Evolutionary conservation across 192 early-diverging fungal genomes (phyloP), one percentile per base, ranked within the genome.

Genomic region (Entomortierella lignicola): DNA sequence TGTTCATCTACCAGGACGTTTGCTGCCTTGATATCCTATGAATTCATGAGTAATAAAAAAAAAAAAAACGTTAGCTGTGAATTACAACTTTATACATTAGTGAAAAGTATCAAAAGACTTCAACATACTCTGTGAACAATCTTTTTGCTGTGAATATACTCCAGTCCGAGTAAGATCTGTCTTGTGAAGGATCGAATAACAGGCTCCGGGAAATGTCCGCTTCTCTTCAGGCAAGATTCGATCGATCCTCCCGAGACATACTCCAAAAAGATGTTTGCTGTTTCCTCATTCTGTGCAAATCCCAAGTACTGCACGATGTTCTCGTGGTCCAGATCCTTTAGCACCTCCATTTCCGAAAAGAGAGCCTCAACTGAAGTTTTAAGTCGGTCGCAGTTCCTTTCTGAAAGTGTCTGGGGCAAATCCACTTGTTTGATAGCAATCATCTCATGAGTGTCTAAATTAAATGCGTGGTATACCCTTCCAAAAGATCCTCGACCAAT

Each of bases 221-320:
- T 87, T 63, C 90, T 87, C 69, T 89, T 88, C 58, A 98, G 82
- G 69, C 92, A 86, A 23, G 87, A 90, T 23, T 94, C 85, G 55
- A 99, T 91, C 17, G 92, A 93, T 18, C 97, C 97, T 62, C 97
- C 97, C 15, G 94, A 89, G 48, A 99, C 96, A 74, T 99, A 99
- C 84, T 99, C 97, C 51, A 99, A 84, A 80, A 98, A 98, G 68
- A 99, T 95, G 84, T 97, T 96, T 64, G 97, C 88, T 4, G 86
- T 84, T 12, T 84, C 84, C 11, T 88, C 86, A 20, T 89, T 88
- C 27, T 91, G 84, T 29, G 69, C 77, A 62, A 89, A 89, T 20
- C 94, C 95, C 32, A 97, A 87, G 81, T 97, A 97, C 81, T 95
- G 92, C 41, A 99, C 97, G 85, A 99, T 94, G 77, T 99, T 93